Percentiles rank a stretch among this genome's conserved stretches.
Conservation (phyloP, 768 basidiomycete genomes). For the Tephrocybe sp. region DNA sequence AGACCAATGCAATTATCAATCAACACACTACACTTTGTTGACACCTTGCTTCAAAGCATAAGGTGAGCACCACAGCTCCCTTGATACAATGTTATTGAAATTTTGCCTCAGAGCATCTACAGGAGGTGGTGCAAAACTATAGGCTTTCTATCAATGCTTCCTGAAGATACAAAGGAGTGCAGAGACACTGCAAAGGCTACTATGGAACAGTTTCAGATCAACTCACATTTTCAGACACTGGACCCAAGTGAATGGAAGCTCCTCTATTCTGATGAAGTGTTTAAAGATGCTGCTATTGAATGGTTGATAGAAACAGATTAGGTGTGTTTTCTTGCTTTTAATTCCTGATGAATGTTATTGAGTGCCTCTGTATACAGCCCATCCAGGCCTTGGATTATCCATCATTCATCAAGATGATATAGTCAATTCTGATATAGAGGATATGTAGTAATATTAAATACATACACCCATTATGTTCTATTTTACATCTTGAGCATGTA, state of each 20-base stretch:
- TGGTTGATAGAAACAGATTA: constrained; percentile 38
- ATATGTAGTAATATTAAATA: no score
- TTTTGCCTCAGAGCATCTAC: neutral
- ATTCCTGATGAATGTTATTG: no score
- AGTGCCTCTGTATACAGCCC: no score
- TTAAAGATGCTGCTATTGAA: constrained; percentile 26
- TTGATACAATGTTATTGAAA: neutral
- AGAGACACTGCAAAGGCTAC: neutral
- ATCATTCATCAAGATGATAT: no score
- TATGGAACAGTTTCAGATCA: constrained; percentile 1
- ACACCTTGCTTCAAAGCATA: constrained; percentile 3
- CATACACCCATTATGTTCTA: no score
- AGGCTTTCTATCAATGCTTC: constrained; percentile 11
- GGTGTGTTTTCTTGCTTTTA: constrained; percentile 21
- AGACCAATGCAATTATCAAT: neutral
- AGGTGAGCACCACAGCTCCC: neutral
- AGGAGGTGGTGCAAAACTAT: constrained; percentile 12
- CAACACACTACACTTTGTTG: constrained; percentile 7
- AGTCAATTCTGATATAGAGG: no score
- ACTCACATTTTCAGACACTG: constrained; percentile 2
- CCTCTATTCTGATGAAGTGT: constrained; percentile 22
- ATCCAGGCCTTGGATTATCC: no score
- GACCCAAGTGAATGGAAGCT: constrained; percentile 10
- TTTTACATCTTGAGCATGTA: no score
- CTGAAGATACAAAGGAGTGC: constrained; percentile 16